Percentiles rank a stretch among this genome's conserved stretches.
Conservation (phyloP, 139 green algal genomes). For the Pseudopediastrum boryanum region DNA sequence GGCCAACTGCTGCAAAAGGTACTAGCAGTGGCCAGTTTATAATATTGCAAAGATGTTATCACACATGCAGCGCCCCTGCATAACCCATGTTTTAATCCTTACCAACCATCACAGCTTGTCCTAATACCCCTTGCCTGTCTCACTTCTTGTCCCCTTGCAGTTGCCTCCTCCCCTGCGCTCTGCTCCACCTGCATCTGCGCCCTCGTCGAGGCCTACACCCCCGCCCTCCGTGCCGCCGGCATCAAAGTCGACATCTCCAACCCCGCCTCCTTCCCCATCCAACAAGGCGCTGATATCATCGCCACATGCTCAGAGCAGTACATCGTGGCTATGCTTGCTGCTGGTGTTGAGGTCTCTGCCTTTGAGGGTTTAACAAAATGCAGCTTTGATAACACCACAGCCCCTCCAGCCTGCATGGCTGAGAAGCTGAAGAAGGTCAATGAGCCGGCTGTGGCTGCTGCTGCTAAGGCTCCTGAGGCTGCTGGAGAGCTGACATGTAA, state of each 20-base stretch:
- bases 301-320: slow-evolving; percentile 12
- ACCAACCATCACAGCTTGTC: too few species aligned
- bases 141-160: not conserved
- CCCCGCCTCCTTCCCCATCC: slow-evolving; percentile 16
- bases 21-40: too few species aligned
- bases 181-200: slow-evolving; percentile 31
- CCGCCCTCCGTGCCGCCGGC: slow-evolving; percentile 20
- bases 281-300: slow-evolving; percentile 17
- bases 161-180: not conserved
- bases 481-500: not conserved
- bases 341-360: not conserved
- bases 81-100: too few species aligned
- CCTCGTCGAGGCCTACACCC: slow-evolving; percentile 16
- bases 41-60: too few species aligned
- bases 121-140: not conserved
- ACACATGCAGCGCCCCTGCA: too few species aligned
- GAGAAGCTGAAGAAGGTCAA: not conserved
- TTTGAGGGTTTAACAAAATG: not conserved
- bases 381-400: not conserved
- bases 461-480: not conserved
- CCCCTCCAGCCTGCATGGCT: not conserved
- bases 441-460: not conserved
- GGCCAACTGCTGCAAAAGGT: too few species aligned
- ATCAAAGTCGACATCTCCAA: not conserved
- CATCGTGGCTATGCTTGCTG: not conserved